A percentile compares a stretch with the other conserved stretches of the same genome.
These are phyloP conservation scores for Parathielavia appendiculata DNA, from an alignment of 495 filamentous ascomycete species.

Conservation along the genomic window DNA sequence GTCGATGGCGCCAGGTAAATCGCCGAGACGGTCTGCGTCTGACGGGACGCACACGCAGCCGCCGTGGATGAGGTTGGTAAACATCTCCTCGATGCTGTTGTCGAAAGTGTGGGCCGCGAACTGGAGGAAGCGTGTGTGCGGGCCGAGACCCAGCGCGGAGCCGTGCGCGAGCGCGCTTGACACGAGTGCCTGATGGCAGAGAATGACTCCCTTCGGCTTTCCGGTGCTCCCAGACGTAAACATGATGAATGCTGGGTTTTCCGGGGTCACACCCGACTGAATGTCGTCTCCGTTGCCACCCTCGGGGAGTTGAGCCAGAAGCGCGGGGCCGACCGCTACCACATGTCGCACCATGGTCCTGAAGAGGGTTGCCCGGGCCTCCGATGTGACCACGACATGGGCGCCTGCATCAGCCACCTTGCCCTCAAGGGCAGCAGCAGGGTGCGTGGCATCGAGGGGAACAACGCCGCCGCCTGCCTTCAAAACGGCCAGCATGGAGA, in stretches of 20 bases:
- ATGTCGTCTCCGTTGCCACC: slow-evolving; percentile 5
- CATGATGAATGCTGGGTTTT: slow-evolving; percentile 5
- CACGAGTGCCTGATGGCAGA: slow-evolving; percentile 32
- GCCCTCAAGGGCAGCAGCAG: background rate
- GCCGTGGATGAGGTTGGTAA: slow-evolving; percentile 47
- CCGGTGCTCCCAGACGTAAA: slow-evolving; percentile 21
- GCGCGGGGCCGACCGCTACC: background rate
- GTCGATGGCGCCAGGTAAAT: slow-evolving; percentile 31
- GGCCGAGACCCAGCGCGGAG: slow-evolving; percentile 18
- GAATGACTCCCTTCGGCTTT: slow-evolving; percentile 42
- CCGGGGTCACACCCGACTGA: background rate
- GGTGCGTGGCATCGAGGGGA: slow-evolving; percentile 54
- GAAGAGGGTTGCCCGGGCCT: slow-evolving; percentile 16
- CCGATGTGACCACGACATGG: slow-evolving; percentile 17
- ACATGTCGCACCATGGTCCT: slow-evolving; percentile 6
- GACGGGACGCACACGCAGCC: slow-evolving; percentile 34
- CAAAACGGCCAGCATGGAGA: slow-evolving; percentile 44
- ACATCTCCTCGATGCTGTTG: slow-evolving; percentile 49
- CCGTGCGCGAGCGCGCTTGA: slow-evolving; percentile 30
- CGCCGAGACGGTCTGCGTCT: slow-evolving; percentile 26
- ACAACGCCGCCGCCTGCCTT: slow-evolving; percentile 46
- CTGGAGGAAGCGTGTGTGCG: slow-evolving; percentile 36
- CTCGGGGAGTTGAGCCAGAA: slow-evolving; percentile 4
- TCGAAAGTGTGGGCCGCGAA: slow-evolving; percentile 59
- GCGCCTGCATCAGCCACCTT: slow-evolving; percentile 12